phyloP scores from a whole-genome alignment of 371 early-diverging fungal species.

The Smittium culicis region DNA sequence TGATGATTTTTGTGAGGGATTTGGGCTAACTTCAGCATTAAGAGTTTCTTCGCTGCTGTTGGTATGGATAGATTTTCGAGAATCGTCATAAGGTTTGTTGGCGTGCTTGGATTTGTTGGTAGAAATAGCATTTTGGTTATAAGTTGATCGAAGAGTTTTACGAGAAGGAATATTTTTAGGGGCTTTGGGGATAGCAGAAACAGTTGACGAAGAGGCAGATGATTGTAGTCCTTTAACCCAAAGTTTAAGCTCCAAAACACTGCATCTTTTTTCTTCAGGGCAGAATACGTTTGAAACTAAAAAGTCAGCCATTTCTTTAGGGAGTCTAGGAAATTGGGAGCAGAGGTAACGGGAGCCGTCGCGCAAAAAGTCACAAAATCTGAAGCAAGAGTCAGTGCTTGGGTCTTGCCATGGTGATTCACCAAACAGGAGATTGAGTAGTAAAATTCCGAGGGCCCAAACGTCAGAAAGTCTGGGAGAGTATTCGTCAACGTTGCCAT shows the following conservation, averaged over 20 bases:
- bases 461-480: constrained; percentile 40
- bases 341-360: constrained; percentile 40
- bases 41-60: no score
- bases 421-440: constrained; percentile 45
- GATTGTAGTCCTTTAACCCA: constrained; percentile 23
- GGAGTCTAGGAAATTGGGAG: constrained; percentile 36
- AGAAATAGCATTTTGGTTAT: no score
- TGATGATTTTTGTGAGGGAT: no score
- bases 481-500: constrained; percentile 34
- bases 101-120: no score
- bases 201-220: not conserved
- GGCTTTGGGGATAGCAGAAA: not conserved
- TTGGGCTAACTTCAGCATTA: no score
- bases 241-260: constrained; percentile 32
- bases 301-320: constrained; percentile 40
- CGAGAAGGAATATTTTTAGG: not conserved
- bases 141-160: no score
- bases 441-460: constrained; percentile 50
- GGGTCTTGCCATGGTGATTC: constrained; percentile 55
- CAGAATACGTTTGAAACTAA: constrained; percentile 40
- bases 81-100: no score
- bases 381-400: constrained; percentile 34
- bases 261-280: constrained; percentile 35
- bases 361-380: constrained; percentile 39
- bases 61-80: no score